Conservation (phyloP, 129 eudicot genomes). For the Escallonia herrerae region DNA sequence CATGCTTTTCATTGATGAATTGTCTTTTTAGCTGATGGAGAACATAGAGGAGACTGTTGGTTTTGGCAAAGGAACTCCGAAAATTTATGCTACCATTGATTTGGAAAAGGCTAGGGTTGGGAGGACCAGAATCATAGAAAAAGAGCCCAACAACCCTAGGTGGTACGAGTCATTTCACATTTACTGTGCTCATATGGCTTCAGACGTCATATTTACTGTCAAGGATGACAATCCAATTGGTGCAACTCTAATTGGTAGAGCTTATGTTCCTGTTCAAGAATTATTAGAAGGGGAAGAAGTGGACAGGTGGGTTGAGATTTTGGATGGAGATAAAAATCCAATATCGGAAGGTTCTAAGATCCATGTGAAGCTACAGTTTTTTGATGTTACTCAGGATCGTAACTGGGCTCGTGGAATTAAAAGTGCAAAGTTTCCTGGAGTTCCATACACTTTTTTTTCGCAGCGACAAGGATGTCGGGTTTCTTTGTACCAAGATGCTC, state of each 20-base stretch:
- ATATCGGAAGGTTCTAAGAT: conserved; percentile 50
- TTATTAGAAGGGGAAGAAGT: conserved; percentile 55
- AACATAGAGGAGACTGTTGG: conserved; percentile 67
- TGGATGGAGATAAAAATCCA: conserved; percentile 60
- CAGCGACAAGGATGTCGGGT: conserved; percentile 59
- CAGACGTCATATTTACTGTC: conserved; percentile 50
- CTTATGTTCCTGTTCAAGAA: conserved; percentile 52
- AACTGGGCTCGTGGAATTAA: conserved; percentile 56
- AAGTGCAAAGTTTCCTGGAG: conserved; percentile 62
- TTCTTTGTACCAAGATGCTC: conserved; percentile 73
- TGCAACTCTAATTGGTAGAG: conserved; percentile 65
- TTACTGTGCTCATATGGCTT: conserved; percentile 58
- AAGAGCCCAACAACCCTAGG: conserved; percentile 53
- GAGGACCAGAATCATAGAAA: conserved; percentile 50
- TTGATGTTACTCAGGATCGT: conserved; percentile 60
- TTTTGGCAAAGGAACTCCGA: conserved; percentile 67
- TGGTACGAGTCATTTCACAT: conserved; percentile 79
- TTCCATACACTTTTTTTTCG: conserved; percentile 57
- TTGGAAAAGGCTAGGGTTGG: conserved; percentile 74
- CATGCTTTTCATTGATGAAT: conserved; percentile 6
- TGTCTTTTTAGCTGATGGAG: conserved; percentile 37
- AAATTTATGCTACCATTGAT: conserved; percentile 71
- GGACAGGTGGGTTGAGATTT: conserved; percentile 60
- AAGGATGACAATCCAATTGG: conserved; percentile 65
- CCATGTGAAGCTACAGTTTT: conserved; percentile 58